Base-by-base conservation (phyloP, 371 early-diverging fungal species). In the Neoconidiobolus thromboides region DNA sequence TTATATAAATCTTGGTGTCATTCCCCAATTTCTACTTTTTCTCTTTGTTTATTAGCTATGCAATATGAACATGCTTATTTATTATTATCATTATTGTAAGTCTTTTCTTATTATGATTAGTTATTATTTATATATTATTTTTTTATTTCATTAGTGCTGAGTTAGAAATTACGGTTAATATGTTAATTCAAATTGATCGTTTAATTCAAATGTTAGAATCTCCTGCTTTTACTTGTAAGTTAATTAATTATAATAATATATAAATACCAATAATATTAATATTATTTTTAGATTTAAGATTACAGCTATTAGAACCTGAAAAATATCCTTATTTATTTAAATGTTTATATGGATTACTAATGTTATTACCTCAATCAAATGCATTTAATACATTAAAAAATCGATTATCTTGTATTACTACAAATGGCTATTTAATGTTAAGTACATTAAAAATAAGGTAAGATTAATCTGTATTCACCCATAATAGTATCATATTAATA, bases 191-290 rank as follows among this genome's bases (percentile, higher is more conserved):
- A 66, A 76, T 91, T 36, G 95, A 94, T 67, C 91, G 90, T 62
- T 78, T 94, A 2, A 93, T 94, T 38, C 93, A 93, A 67, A 73
- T 94, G 10, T 64, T 94, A n/a, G 95, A 94, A 66, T 86, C 87
- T 0, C 95, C 95, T 2, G 89, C 91, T 14, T 94, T 94, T 73
- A 89, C 93, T 2, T 87, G 79, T 78, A 70, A 65, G 26, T 26
- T 26, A 26, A 26, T 26, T 26, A 26, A 26, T 26, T 26, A 26
- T 26, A 26, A 65, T 49, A 39, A 41, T 49, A 0, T 60, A 2
- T 56, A 37, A 14, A 41, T 47, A 38, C 14, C 14, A 56, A 43
- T 1, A 6, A 59, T 41, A 42, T 48, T 60, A 49, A 37, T 44
- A 26, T 48, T 3, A 7, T 38, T 12, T 43, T 6, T 62, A 81